phyloP scores from a whole-genome alignment of 306 rosid genomes.

The Ceratonia siliqua region DNA sequence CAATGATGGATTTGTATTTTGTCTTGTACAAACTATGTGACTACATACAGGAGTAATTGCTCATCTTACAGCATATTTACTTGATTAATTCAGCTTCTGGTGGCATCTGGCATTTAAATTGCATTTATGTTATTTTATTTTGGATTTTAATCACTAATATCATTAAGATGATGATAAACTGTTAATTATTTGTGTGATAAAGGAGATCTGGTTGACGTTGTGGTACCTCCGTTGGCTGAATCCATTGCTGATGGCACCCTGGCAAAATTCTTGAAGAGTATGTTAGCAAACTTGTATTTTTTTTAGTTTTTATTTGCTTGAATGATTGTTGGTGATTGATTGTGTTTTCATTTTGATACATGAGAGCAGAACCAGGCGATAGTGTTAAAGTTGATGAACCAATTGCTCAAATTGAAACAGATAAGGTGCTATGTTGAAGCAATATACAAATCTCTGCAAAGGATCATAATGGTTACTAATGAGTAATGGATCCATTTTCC shows the following conservation, averaged over 20 bases:
- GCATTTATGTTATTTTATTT: conserved; percentile 1
- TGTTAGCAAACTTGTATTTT: conserved; percentile 18
- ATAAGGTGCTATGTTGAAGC: conserved; percentile 55
- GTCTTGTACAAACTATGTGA: no score
- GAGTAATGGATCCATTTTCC: neutral
- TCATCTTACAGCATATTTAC: no score
- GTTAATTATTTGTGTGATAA: conserved; percentile 34
- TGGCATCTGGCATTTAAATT: no score
- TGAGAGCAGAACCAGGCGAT: conserved; percentile 71
- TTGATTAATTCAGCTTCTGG: no score
- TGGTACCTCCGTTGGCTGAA: conserved; percentile 83
- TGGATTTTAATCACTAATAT: conserved; percentile 15
- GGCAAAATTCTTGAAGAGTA: conserved; percentile 81
- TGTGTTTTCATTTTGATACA: conserved; percentile 26
- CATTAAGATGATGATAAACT: conserved; percentile 26
- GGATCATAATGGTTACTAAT: conserved; percentile 21
- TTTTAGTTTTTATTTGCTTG: neutral
- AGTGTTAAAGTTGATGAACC: conserved; percentile 73
- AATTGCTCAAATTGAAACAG: conserved; percentile 87
- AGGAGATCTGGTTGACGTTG: conserved; percentile 74
- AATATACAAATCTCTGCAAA: conserved; percentile 27
- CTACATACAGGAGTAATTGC: no score
- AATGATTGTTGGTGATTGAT: conserved; percentile 28
- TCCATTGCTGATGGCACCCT: conserved; percentile 80
- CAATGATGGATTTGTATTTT: no score